Conservation (phyloP, 148 eudicot genomes). For the Tetragonia tetragonoides region DNA sequence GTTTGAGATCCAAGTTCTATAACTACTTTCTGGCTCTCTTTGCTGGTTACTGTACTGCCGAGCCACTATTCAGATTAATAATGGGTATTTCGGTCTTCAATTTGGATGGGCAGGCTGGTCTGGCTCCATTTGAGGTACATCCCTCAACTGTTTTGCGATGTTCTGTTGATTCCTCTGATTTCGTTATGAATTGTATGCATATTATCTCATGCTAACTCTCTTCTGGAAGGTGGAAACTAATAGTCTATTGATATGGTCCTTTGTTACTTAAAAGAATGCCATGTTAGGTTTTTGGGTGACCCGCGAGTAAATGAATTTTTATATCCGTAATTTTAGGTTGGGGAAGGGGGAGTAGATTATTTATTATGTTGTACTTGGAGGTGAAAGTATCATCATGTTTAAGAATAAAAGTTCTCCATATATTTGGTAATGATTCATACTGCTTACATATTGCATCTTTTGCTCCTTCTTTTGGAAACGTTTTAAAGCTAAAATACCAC, state of each 20-base stretch:
- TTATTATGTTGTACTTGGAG: no score
- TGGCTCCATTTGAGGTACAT: constrained; percentile 87
- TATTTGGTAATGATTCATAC: not conserved
- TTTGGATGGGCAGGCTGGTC: constrained; percentile 67
- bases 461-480: no score
- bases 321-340: not conserved
- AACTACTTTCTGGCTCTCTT: constrained; percentile 65
- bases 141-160: not conserved
- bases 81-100: constrained; percentile 80
- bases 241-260: no score
- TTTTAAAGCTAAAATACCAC: not conserved
- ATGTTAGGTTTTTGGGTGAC: not conserved
- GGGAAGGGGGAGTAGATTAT: no score
- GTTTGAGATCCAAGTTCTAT: constrained; percentile 68
- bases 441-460: no score
- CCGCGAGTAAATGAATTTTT: no score
- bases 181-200: not conserved
- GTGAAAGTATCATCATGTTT: not conserved
- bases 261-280: not conserved
- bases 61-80: constrained; percentile 76
- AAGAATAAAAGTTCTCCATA: not conserved
- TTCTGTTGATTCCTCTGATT: constrained; percentile 35
- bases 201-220: not conserved
- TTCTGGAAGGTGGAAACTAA: not conserved
- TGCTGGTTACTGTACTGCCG: constrained; percentile 74